Percentiles rank a stretch among this genome's conserved stretches.
Conservation (phyloP, 1,284 basidiomycete genomes). For the Ceratobasidium sp. region DNA sequence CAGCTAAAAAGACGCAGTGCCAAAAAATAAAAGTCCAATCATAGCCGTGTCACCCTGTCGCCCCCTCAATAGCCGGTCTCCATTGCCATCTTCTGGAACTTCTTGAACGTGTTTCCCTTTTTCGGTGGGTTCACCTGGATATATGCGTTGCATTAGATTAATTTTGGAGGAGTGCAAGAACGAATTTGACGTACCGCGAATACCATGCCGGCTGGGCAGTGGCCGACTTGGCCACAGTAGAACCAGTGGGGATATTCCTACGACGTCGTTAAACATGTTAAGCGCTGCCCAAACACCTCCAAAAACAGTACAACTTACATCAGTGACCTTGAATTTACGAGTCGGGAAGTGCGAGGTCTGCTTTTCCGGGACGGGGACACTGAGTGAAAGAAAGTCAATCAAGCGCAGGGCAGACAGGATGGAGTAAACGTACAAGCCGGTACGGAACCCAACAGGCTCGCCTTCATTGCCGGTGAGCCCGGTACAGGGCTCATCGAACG, state of each 20-base stretch:
- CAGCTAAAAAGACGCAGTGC: neutral
- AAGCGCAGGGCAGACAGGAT: neutral
- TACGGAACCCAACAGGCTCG: conserved; percentile 26
- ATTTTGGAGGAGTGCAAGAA: neutral
- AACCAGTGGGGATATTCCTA: conserved; percentile 43
- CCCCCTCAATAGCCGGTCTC: neutral
- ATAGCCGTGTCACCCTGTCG: neutral
- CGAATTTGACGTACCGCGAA: conserved; percentile 32
- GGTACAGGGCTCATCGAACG: conserved; percentile 28
- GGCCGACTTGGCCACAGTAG: conserved; percentile 42
- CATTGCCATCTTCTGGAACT: conserved; percentile 23
- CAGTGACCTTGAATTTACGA: conserved; percentile 23
- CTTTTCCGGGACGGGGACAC: conserved; percentile 26
- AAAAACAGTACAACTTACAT: neutral
- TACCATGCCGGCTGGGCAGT: conserved; percentile 41
- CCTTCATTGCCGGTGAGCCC: neutral
- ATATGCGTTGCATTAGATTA: neutral
- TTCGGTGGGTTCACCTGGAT: conserved; percentile 25
- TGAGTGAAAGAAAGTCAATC: neutral
- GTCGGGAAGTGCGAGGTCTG: conserved; percentile 19
- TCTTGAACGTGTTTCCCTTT: conserved; percentile 25
- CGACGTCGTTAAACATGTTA: neutral
- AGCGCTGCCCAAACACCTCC: neutral
- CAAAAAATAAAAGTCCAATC: neutral
- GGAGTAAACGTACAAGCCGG: conserved; percentile 22